A percentile compares a stretch with the other conserved stretches of the same genome.
Evolutionary conservation across 2,329 filamentous ascomycete species (phyloP).

Genomic region (Cyphellophora attinorum): DNA sequence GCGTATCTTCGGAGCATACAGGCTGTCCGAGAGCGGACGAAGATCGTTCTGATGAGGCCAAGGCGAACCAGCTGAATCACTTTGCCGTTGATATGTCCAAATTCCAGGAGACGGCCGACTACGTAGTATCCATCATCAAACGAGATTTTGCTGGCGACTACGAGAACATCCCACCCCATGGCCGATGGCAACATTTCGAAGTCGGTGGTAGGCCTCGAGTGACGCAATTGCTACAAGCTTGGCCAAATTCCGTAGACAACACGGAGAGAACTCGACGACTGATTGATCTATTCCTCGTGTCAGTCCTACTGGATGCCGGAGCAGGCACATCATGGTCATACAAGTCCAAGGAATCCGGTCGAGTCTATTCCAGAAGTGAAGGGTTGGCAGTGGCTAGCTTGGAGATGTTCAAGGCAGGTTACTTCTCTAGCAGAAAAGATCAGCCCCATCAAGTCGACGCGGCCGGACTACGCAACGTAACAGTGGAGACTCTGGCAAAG

Average conservation of each 20-base stretch:
- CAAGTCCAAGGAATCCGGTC: constrained; percentile 80
- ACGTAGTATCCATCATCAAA: constrained; percentile 92
- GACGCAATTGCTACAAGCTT: constrained; percentile 33
- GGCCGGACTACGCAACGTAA: constrained; percentile 64
- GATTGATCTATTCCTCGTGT: constrained; percentile 53
- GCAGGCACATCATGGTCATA: constrained; percentile 88
- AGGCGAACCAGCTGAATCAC: constrained; percentile 67
- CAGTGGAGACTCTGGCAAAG: constrained; percentile 62
- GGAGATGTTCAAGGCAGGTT: constrained; percentile 89
- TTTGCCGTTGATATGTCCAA: constrained; percentile 83
- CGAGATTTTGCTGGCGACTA: constrained; percentile 63
- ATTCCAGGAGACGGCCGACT: constrained; percentile 72
- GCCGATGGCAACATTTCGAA: constrained; percentile 55
- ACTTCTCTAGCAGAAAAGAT: constrained; percentile 57
- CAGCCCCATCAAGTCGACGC: constrained; percentile 89
- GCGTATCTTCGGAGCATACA: constrained; percentile 85
- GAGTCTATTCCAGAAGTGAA: constrained; percentile 74
- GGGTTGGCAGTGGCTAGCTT: constrained; percentile 68
- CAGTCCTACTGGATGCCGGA: constrained; percentile 57
- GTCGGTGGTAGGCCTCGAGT: constrained; percentile 45
- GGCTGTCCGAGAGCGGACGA: constrained; percentile 72
- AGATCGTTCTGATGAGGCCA: constrained; percentile 67
- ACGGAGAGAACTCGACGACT: constrained; percentile 47
- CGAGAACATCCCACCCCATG: constrained; percentile 69
- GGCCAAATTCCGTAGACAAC: constrained; percentile 52